Evolutionary conservation across 768 basidiomycete species (phyloP), one percentile per base, ranked within the genome.

Genomic region (Hygrocybe coccinea): DNA sequence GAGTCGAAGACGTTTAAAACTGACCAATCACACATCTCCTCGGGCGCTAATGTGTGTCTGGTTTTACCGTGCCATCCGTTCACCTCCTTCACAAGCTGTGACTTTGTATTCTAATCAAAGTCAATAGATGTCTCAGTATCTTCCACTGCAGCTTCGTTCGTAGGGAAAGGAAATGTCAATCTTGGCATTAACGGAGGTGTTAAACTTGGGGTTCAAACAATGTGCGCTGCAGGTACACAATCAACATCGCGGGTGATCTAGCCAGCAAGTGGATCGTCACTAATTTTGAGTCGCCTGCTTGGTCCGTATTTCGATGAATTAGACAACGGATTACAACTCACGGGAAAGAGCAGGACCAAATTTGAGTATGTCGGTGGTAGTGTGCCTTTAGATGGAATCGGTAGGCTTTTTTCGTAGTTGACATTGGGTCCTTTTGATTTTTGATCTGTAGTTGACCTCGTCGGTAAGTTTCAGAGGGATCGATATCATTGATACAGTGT

Each of bases 321-420:
- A 0, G 92, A 94, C 60, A 71, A 76, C 12, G 72, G 71, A 45
- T 59, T 82, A 24, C 69, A 76, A 12, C 71, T 86, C n/a, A 62
- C 71, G 10, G 86, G 72, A 0, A 81, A 80, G 9, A 65, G 79
- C 37, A 76, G 73, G 61, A 98, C 97, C 0, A 82, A 80, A 67
- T 91, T 99, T 29, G 91, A 95, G 68, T 97, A 98, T 67, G 87
- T 99, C 2, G 95, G 97, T 2, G 97, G 97, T 2, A 95, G 93
- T 64, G 97, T 99, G 0, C 77, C 98, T 59, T 95, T 97, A 5
- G 97, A 99, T 71, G 97, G 94, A 7, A 97, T 99, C 55, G 91
- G 92, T 93, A 62, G 85, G 0, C 41, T 19, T 4, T 24, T 34
- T 49, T 60, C 55, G 52, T 22, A 5, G 46, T 56, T 50, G 53